Evolutionary conservation across 139 green algal genomes (phyloP), one percentile per base, ranked within the genome.

Genomic region (Dunaliella sp.): DNA sequence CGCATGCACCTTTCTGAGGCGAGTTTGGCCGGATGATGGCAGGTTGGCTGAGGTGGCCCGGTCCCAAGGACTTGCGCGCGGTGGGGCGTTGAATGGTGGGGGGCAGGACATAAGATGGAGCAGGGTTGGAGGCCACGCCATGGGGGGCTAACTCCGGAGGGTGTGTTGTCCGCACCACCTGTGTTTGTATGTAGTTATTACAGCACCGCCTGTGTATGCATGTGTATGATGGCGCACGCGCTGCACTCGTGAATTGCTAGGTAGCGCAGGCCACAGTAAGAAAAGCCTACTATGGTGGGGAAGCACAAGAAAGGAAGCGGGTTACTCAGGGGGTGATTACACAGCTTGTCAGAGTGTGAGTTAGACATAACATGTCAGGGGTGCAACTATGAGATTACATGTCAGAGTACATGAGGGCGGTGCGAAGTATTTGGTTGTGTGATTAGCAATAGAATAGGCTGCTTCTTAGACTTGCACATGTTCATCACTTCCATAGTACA

Each of bases 161-260:
- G 77, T 90, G 85, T 1, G 88, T 90, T 16, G 82, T 89, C 25
- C 88, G 83, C 31, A 90, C 37, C 1, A 91, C 88, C 87, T 90
- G 82, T n/a, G n/a, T n/a, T n/a, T n/a, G 1, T 12, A 57, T 57
- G 48, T n/a, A 38, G 48, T 21, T 22, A 1, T 34, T 36, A 26
- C 28, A 33, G 35, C 26, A 37, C 3, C 79, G 32, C 12, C 79
- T 34, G 79, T 21, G 28, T 25, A 35, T 3, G 22, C 79, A 36
- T 1, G 35, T 21, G 34, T 36, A n/a, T 12, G 2, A 2, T n/a
- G 34, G 36, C 22, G n/a, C 34, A 31, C 30, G 1, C 77, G 32
- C 77, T 24, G n/a, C n/a, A n/a, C n/a, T n/a, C n/a, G n/a, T n/a
- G n/a, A n/a, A n/a, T n/a, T 24, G 25, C 33, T 0, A 34, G 12